Percentiles rank a stretch among this genome's conserved stretches.
Evolutionary conservation across 495 filamentous ascomycete genomes (phyloP).

Genomic region (Hypoxylon fuscum): DNA sequence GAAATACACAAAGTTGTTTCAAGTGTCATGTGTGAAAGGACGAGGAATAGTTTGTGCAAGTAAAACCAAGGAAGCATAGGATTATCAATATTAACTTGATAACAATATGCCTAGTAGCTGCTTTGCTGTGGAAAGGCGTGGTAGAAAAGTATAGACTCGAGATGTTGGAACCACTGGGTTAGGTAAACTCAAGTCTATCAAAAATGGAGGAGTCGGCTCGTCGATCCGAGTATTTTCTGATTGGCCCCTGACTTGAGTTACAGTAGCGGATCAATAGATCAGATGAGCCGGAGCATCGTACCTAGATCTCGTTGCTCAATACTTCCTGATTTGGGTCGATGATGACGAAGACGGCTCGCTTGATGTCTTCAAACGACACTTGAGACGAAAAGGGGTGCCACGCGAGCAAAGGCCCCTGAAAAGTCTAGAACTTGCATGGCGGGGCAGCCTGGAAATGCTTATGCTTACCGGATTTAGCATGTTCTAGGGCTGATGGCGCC

Average conservation of each 20-base stretch:
- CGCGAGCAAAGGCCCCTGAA: slow-evolving; percentile 2
- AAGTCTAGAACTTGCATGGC: slow-evolving; percentile 30
- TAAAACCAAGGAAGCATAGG: too few relatives aligned
- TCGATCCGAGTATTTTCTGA: slow-evolving; percentile 3
- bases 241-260: neutral
- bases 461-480: slow-evolving; percentile 11
- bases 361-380: slow-evolving; percentile 32
- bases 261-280: slow-evolving; percentile 10
- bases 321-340: slow-evolving; percentile 4
- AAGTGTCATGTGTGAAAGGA: too few relatives aligned
- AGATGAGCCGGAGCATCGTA: slow-evolving; percentile 7
- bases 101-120: too few relatives aligned
- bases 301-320: slow-evolving; percentile 4
- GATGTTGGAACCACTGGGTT: too few relatives aligned
- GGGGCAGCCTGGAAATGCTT: neutral
- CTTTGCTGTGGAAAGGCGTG: too few relatives aligned
- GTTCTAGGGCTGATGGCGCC: slow-evolving; percentile 17
- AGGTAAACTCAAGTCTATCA: too few relatives aligned
- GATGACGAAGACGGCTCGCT: slow-evolving; percentile 4
- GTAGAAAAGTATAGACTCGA: too few relatives aligned
- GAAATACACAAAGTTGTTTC: too few relatives aligned
- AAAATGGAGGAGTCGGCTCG: neutral
- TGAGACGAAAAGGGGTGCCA: slow-evolving; percentile 26
- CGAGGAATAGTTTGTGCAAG: too few relatives aligned
- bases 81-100: too few relatives aligned